phyloP scores from a whole-genome alignment of 495 filamentous ascomycete genomes.

The Thozetella sp. region DNA sequence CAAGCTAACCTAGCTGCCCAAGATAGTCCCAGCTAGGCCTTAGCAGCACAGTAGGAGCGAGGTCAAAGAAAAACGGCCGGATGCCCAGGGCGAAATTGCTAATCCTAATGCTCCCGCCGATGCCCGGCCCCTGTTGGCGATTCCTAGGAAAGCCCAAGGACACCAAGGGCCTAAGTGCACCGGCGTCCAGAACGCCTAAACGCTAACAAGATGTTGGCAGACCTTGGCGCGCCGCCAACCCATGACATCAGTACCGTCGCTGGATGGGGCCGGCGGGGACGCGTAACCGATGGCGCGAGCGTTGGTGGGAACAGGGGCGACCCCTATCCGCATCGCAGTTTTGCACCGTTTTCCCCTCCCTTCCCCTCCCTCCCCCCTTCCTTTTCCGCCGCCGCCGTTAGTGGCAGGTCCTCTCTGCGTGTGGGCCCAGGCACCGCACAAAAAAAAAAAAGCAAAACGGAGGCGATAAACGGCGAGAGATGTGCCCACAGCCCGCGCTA shows the following conservation, averaged over 20 bases:
- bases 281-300: background rate
- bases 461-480: no score
- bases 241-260: constrained; percentile 1
- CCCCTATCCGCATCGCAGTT: background rate
- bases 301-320: background rate
- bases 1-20: no score
- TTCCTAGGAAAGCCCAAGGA: no score
- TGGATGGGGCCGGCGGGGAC: background rate
- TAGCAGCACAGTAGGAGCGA: no score
- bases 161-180: background rate
- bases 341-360: background rate
- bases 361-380: no score
- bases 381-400: no score
- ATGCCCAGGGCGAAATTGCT: background rate
- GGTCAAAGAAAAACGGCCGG: background rate
- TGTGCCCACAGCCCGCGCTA: no score
- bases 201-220: background rate
- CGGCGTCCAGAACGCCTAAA: background rate
- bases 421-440: no score
- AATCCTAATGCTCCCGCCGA: background rate
- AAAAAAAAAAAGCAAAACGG: no score
- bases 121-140: no score
- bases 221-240: background rate
- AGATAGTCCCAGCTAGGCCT: no score
- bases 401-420: no score